Evolutionary conservation across 352 stramenopile species (phyloP).

Genomic region (Globisporangium takayamanum): DNA sequence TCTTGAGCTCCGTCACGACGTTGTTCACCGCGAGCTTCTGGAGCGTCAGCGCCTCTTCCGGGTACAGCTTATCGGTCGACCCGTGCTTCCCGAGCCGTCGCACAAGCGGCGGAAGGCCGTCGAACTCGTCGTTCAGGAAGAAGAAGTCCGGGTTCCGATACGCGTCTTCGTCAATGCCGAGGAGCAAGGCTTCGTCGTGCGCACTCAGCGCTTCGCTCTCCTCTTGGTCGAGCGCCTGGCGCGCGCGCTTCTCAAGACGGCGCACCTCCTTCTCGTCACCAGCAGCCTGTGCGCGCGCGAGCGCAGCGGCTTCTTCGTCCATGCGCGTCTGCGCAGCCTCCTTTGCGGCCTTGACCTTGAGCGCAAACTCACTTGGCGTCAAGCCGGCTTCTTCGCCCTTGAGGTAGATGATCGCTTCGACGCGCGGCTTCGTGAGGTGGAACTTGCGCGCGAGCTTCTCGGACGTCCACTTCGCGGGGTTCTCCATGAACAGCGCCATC

Average conservation of each 20-base stretch:
- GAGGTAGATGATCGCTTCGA: constrained; percentile 79
- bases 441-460: constrained; percentile 79
- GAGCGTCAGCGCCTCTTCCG: constrained; percentile 68
- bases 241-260: constrained; percentile 48
- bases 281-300: constrained; percentile 34
- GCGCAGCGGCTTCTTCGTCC: constrained; percentile 34
- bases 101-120: constrained; percentile 69
- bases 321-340: constrained; percentile 27
- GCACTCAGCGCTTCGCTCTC: constrained; percentile 51
- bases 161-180: constrained; percentile 58
- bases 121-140: constrained; percentile 80
- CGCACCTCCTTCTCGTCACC: constrained; percentile 55
- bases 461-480: constrained; percentile 83
- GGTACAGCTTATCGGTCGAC: constrained; percentile 73
- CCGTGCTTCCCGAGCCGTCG: constrained; percentile 78
- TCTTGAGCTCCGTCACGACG: constrained; percentile 63
- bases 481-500: constrained; percentile 79
- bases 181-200: constrained; percentile 45
- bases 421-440: constrained; percentile 58
- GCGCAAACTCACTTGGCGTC: constrained; percentile 46
- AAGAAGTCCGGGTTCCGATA: constrained; percentile 85
- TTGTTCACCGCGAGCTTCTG: constrained; percentile 72
- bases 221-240: constrained; percentile 34
- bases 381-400: constrained; percentile 62
- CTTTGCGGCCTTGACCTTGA: constrained; percentile 60